Evolutionary conservation across 208 protist genomes (phyloP), one percentile per base, ranked within the genome.

Genomic region (Zelonia costaricensis): DNA sequence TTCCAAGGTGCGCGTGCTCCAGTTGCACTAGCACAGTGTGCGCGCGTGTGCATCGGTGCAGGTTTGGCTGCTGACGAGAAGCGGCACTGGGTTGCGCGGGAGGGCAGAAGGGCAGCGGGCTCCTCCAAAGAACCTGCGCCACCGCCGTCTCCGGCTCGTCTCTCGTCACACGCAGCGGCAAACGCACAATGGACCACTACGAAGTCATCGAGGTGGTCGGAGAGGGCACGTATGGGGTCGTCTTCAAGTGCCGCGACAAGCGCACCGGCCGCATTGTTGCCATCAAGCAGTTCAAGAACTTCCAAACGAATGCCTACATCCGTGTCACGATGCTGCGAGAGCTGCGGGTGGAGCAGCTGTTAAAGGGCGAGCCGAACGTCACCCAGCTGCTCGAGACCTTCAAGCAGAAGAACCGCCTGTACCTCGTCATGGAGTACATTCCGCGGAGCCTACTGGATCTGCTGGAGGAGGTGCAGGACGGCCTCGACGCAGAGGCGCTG

Each of bases 231-330:
- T 98, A 97, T 60, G 95, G 97, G 10, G 61, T 98, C 5, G 97
- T 98, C 13, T 74, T 97, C 49, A 91, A 98, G 46, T 97, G 94
- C 42, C 51, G 87, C 35, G 76, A 97, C 62, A 90, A 80, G 58
- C 62, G 84, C 12, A 94, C 88, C 0, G 75, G 78, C 31, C 65
- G 76, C 7, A 72, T 97, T 39, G 93, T 98, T 0, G 97, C 97
- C 5, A 88, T 98, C 18, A 98, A 98, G 57, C 89, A 93, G 46
- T 98, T 98, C 79, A 98, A 98, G 77, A 78, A 95, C 44, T 83
- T 71, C 3, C 78, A 95, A n/a, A 69, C 77, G 4, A 88, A 97
- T 61, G 87, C 93, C 47, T 89, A 90, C 59, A 86, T 96, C 12
- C 60, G 80, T 4, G 91, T 93, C 31, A 93, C 91, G 0, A 97